Base-by-base conservation (phyloP, 208 protist genomes). In the Trypanosoma melophagium region DNA sequence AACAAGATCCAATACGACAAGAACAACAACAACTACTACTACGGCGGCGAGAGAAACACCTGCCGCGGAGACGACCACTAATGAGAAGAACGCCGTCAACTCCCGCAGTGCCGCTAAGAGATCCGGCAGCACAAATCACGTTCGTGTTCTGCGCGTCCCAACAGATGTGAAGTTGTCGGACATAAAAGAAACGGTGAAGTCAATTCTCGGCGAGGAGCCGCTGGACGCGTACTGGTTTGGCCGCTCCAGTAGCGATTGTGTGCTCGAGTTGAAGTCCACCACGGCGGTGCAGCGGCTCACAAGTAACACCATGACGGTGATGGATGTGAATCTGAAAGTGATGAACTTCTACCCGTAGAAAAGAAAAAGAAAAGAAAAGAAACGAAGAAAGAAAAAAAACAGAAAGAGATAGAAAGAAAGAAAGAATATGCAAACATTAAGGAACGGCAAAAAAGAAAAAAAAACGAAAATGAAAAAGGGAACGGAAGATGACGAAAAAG, bases 191-290 rank as follows among this genome's bases (percentile, higher is more conserved):
- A 74, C 69, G 41, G 17, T 87, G 38, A 52, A 55, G n/a, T 47
- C 45, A 7, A 14, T 51, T 7, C 61, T 67, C 5, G 76, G 66
- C 2, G 61, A 63, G 17, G 60, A 69, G 40, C 77, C 75, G 41
- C n/a, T 60, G 45, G 84, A 90, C 47, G 69, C 72, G n/a, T 90
- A 84, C 67, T 90, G 84, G 87, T 86, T 84, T 52, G 89, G 89
- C 22, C 77, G 69, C 57, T 50, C 68, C 45, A 84, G 78, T 71
- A 47, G 57, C 1, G 79, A 94, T 67, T 78, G 79, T 3, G 85
- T 94, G 68, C 41, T 86, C 38, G 52, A 86, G 72, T 77, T 91
- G 31, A 35, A 53, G 19, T 64, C 69, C 0, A 59, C 64, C 14
- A 54, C 66, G 25, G 72, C 69, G 22, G 80, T 80, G 9, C 69